Conservation (phyloP, 108 stramenopile species). For the Cyclotella sp. region DNA sequence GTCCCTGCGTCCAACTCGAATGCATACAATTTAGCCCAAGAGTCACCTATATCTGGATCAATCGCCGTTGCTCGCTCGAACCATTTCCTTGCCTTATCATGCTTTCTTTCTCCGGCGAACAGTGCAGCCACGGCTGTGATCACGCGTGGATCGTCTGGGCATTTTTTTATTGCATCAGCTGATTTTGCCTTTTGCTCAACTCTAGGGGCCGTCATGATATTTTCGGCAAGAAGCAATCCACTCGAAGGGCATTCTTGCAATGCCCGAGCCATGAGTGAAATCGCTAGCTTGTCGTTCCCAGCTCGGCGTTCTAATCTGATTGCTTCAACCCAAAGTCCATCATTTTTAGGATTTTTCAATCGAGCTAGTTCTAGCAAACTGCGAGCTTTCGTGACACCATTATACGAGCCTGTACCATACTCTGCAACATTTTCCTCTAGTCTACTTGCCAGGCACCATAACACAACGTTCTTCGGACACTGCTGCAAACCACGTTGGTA, state of each 20-base stretch:
- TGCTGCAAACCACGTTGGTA: conserved; percentile 81
- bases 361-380: conserved; percentile 94
- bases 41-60: conserved; percentile 91
- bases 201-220: conserved; percentile 84
- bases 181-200: conserved; percentile 90
- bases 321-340: conserved; percentile 91
- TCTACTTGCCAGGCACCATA: conserved; percentile 92
- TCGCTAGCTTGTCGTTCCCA: conserved; percentile 84
- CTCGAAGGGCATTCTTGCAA: conserved; percentile 94
- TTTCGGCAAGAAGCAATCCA: conserved; percentile 92
- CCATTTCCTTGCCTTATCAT: conserved; percentile 97
- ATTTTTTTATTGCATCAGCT: conserved; percentile 90
- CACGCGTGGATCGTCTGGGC: conserved; percentile 92
- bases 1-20: conserved; percentile 86
- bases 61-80: conserved; percentile 91
- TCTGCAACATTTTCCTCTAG: conserved; percentile 79
- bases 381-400: conserved; percentile 90
- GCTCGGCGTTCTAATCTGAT: conserved; percentile 92
- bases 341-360: conserved; percentile 80
- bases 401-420: conserved; percentile 46
- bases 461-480: conserved; percentile 76
- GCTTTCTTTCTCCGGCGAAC: conserved; percentile 91
- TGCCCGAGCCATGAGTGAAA: conserved; percentile 93
- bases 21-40: conserved; percentile 91
- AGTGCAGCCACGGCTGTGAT: conserved; percentile 91